phyloP scores from a whole-genome alignment of 495 filamentous ascomycete species.

The Talaromyces nanjingensis region DNA sequence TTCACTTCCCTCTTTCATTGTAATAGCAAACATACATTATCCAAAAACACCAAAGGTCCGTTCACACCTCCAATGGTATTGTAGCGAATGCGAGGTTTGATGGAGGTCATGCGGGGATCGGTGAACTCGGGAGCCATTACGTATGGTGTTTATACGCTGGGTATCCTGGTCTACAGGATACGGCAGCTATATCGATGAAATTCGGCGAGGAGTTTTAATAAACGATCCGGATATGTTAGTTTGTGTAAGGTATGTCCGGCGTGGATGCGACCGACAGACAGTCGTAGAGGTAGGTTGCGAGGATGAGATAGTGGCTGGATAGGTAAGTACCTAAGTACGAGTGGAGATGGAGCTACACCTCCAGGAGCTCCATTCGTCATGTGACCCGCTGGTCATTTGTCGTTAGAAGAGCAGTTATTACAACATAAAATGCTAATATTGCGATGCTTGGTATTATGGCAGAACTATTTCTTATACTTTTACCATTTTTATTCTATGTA shows the following conservation, averaged over 20 bases:
- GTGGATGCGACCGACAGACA: not conserved
- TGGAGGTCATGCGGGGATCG: conserved; percentile 74
- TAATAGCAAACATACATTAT: conserved; percentile 57
- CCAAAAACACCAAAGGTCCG: conserved; percentile 92
- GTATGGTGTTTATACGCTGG: conserved; percentile 15
- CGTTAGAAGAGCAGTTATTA: not conserved
- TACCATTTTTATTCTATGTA: not conserved
- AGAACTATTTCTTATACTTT: not conserved
- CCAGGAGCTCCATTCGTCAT: conserved; percentile 2
- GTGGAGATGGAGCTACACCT: not conserved
- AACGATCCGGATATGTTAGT: not conserved
- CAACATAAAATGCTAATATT: not conserved
- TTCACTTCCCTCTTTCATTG: not conserved
- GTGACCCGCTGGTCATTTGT: not conserved
- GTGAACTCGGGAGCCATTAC: conserved; percentile 51
- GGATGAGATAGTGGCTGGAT: not conserved
- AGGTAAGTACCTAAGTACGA: not conserved
- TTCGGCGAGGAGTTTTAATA: not conserved
- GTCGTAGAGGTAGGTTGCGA: not conserved
- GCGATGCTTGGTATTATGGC: no score
- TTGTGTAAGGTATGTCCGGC: not conserved
- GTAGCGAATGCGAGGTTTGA: conserved; percentile 85
- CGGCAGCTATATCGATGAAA: not conserved
- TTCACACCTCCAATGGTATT: conserved; percentile 99
- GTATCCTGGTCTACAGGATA: not conserved